These are phyloP conservation scores for Jamesozyma piceae DNA, from an alignment of 805 yeast species.

Conservation along the genomic window DNA sequence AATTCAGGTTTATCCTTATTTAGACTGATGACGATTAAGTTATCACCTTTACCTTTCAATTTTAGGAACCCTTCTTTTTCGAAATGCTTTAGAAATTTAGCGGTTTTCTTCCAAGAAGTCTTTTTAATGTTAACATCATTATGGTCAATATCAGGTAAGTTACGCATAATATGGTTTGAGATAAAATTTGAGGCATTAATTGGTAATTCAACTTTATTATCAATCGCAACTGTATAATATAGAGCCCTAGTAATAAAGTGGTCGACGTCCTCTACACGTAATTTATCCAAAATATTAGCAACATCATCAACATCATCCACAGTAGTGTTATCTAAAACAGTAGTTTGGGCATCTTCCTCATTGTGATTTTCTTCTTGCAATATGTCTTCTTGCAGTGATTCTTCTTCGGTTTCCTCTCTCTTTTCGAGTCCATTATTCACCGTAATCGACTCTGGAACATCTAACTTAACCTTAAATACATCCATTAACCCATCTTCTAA, in stretches of 20 bases:
- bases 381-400: neutral
- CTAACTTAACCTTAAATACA: conserved; percentile 38
- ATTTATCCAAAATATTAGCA: conserved; percentile 32
- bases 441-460: conserved; percentile 32
- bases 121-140: conserved; percentile 54
- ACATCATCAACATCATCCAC: conserved; percentile 18
- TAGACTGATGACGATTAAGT: conserved; percentile 45
- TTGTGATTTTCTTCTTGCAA: conserved; percentile 4
- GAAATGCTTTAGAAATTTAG: conserved; percentile 78
- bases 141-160: conserved; percentile 60
- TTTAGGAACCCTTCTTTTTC: conserved; percentile 64
- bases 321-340: no score
- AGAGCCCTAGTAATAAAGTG: conserved; percentile 63
- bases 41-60: conserved; percentile 80
- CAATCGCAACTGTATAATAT: conserved; percentile 55
- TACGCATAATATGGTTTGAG: conserved; percentile 56
- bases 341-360: conserved; percentile 6
- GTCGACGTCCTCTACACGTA: conserved; percentile 62
- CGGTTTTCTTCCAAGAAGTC: conserved; percentile 82
- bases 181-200: conserved; percentile 66
- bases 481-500: conserved; percentile 55
- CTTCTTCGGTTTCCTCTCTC: conserved; percentile 4
- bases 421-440: neutral
- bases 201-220: conserved; percentile 47
- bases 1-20: conserved; percentile 43